Evolutionary conservation across 371 early-diverging fungal species (phyloP), one percentile per base, ranked within the genome.

Genomic region (Apophysomyces ossiformis): DNA sequence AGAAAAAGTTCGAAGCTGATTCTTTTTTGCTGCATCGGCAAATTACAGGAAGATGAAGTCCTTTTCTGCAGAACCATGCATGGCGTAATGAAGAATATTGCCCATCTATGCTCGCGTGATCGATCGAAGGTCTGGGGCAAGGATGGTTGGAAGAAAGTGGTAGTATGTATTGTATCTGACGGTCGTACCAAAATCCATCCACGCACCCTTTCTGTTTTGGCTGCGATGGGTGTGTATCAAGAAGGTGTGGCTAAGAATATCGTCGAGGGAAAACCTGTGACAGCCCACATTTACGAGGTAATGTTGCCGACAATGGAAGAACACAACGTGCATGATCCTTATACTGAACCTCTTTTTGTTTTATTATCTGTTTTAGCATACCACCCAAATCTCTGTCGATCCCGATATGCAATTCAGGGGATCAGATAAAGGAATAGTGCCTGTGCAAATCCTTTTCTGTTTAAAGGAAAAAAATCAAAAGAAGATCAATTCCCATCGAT

Each of bases 401-500:
- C 76, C 85, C 2, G 81, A 81, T 18, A 83, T 87, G 81, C 84
- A 91, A 60, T 79, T 91, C 71, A 81, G 84, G 61, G 90, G 92
- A 8, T 83, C 87, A 37, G 86, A 90, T 58, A 85, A 89, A 43
- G 88, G 83, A 15, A 85, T 90, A 68, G 91, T 93, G 1, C 97
- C 97, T 4, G 86, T 91, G 58, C 97, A 96, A 78, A 85, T 96
- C 35, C 70, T 96, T 44, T 96, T 96, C 68, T 94, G 93, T 70
- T 81, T 96, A 38, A 96, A 96, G 79, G 94, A 95, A 81, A 91
- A 90, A 77, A 93, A 91, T 74, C 85, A 85, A 64, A 93, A 94
- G 66, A 91, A 95, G 77, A 93, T 96, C 82, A 96, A 96, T 78
- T 95, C 95, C 11, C 97, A 96, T 75, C 91, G 95, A 50, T 96